Percentiles rank a stretch among this genome's conserved stretches.
Evolutionary conservation across 208 protist genomes (phyloP).

Genomic region (Crithidia fasciculata): DNA sequence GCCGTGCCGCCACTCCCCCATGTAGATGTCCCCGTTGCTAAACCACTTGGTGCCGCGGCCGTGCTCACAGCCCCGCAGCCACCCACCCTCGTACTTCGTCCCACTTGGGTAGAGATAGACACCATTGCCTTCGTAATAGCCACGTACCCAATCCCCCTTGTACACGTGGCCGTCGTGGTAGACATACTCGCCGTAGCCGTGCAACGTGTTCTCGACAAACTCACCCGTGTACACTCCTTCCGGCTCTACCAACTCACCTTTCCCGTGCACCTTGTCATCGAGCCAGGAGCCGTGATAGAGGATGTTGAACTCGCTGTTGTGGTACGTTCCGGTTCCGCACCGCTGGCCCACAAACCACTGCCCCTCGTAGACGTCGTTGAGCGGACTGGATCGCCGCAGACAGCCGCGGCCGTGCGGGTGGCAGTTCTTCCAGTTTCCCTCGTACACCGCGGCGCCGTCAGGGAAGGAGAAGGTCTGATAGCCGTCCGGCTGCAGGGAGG

Average conservation of each 20-base stretch:
- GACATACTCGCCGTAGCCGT: constrained; percentile 89
- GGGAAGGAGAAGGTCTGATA: constrained; percentile 85
- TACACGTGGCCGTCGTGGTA: constrained; percentile 92
- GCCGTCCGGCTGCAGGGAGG: constrained; percentile 64
- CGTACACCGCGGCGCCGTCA: constrained; percentile 82
- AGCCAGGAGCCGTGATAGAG: constrained; percentile 89
- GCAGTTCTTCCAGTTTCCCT: constrained; percentile 90
- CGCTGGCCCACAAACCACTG: constrained; percentile 86
- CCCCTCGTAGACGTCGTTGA: constrained; percentile 87
- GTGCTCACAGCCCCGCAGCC: constrained; percentile 67
- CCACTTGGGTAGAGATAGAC: constrained; percentile 75
- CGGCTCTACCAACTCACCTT: constrained; percentile 83
- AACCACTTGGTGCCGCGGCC: constrained; percentile 79
- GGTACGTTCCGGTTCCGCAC: constrained; percentile 71
- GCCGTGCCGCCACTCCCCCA: constrained; percentile 73
- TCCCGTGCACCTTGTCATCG: constrained; percentile 82
- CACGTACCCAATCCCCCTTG: constrained; percentile 85
- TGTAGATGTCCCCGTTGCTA: constrained; percentile 82
- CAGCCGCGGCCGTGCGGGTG: constrained; percentile 84
- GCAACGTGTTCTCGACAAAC: constrained; percentile 73
- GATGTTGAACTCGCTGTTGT: constrained; percentile 52
- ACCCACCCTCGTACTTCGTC: constrained; percentile 79
- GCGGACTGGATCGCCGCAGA: constrained; percentile 45
- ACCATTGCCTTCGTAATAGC: constrained; percentile 77
- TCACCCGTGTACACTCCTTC: constrained; percentile 81